Evolutionary conservation across 2,329 filamentous ascomycete species (phyloP).

Genomic region (Gyromitra esculenta): DNA sequence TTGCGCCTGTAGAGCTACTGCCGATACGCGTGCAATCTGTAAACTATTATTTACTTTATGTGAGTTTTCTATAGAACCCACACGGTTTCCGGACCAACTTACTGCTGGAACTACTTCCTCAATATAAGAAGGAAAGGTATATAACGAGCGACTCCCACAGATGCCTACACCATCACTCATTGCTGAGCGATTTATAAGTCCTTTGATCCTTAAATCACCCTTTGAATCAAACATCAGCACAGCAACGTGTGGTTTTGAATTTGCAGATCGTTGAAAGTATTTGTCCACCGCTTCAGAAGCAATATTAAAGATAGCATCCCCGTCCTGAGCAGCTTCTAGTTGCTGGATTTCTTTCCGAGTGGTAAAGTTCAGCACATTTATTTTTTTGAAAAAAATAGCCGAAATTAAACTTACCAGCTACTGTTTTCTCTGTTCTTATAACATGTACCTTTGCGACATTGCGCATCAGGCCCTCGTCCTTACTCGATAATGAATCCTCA

Average conservation of each 20-base stretch:
- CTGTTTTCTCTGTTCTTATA: constrained; percentile 82
- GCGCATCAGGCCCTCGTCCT: constrained; percentile 74
- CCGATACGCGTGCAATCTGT: constrained; percentile 48
- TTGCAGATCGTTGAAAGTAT: constrained; percentile 58
- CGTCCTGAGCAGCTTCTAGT: constrained; percentile 80
- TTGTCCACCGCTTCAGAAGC: constrained; percentile 77
- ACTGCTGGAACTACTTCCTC: constrained; percentile 80
- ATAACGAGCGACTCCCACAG: constrained; percentile 90
- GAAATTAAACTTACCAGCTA: constrained; percentile 60
- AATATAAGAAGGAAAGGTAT: constrained; percentile 87
- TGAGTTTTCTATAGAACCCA: constrained; percentile 3
- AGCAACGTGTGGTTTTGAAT: constrained; percentile 90
- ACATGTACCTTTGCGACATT: constrained; percentile 92
- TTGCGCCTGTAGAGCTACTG: constrained; percentile 11
- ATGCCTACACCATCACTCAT: constrained; percentile 83
- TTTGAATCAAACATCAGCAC: constrained; percentile 86
- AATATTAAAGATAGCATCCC: constrained; percentile 78
- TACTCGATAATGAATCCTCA: constrained; percentile 78
- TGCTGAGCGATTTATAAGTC: constrained; percentile 82
- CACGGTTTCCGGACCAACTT: constrained; percentile 4
- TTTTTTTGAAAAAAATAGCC: background rate
- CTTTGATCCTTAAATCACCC: constrained; percentile 78
- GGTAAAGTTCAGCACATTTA: constrained; percentile 17
- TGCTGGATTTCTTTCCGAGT: constrained; percentile 75
- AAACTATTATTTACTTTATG: constrained; percentile 34